A percentile compares a stretch with the other conserved stretches of the same genome.
These are phyloP conservation scores for Flueggea neowawraea DNA, from an alignment of 441 rosid genomes.

Conservation along the genomic window DNA sequence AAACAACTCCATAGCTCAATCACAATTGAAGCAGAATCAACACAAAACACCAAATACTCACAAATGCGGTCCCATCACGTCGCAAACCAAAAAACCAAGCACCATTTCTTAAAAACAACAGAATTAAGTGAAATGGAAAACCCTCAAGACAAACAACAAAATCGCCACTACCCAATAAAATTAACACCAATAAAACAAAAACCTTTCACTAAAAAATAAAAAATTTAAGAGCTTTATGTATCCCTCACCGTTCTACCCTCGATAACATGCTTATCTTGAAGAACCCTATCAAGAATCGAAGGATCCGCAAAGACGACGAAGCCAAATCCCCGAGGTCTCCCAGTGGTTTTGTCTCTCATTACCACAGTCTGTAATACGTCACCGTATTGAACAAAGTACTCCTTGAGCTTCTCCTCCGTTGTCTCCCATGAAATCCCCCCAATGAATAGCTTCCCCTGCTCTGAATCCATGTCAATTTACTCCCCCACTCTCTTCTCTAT, in stretches of 20 bases:
- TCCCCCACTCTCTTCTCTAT: not conserved
- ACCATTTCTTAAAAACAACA: not conserved
- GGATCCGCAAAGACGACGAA: constrained; percentile 88
- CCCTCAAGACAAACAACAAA: not conserved
- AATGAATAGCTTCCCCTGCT: constrained; percentile 94
- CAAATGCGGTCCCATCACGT: too few relatives aligned
- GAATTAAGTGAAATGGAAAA: not conserved
- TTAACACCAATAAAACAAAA: not conserved
- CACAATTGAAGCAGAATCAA: not conserved
- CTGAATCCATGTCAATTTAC: constrained; percentile 68
- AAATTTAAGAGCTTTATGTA: not conserved
- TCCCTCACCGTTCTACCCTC: constrained; percentile 70
- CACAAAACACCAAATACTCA: too few relatives aligned
- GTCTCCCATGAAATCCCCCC: constrained; percentile 99
- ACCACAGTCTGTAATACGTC: constrained; percentile 76
- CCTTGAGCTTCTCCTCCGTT: constrained; percentile 64
- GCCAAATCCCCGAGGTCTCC: constrained; percentile 88
- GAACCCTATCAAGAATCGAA: constrained; percentile 66
- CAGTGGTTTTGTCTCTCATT: constrained; percentile 82
- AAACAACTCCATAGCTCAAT: not conserved
- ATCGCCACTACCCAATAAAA: not conserved
- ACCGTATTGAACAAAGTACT: constrained; percentile 72
- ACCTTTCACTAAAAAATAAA: not conserved
- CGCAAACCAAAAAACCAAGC: not conserved
- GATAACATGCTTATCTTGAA: constrained; percentile 77